Percentiles rank a stretch among this genome's conserved stretches.
Conservation (phyloP, 163 green algal species). For the Scenedesmus sp. region DNA sequence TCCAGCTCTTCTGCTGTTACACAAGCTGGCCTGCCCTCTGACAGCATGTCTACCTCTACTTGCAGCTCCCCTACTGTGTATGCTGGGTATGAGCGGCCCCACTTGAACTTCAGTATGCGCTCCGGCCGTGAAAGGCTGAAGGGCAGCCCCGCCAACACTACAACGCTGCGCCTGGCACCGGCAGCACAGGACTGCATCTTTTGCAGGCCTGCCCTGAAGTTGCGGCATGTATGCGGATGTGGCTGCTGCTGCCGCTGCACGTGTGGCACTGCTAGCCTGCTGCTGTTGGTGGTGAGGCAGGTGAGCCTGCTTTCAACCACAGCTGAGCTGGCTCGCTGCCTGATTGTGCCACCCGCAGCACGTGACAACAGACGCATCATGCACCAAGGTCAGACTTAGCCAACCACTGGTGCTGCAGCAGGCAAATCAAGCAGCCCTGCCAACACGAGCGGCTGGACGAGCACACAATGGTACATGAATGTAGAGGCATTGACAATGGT, state of each 20-base stretch:
- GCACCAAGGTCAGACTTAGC: not conserved
- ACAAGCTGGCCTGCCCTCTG: slow-evolving; percentile 12
- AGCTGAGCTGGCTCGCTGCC: not conserved
- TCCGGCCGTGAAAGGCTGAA: slow-evolving; percentile 34
- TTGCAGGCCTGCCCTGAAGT: not conserved
- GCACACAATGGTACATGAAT: not conserved
- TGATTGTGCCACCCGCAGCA: not conserved
- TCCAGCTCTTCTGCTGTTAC: slow-evolving; percentile 34
- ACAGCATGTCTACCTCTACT: slow-evolving; percentile 50
- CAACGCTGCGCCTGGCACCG: not conserved
- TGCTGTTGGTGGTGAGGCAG: not conserved
- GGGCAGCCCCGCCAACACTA: slow-evolving; percentile 13
- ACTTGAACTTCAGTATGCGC: slow-evolving; percentile 36
- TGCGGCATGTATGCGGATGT: not conserved
- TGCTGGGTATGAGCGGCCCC: not conserved
- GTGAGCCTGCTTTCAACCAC: not conserved
- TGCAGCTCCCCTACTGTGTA: slow-evolving; percentile 22
- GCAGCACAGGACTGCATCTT: not conserved
- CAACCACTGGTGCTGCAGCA: not conserved
- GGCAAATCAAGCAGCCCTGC: not conserved
- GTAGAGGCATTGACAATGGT: not conserved
- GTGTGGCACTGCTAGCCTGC: slow-evolving; percentile 11
- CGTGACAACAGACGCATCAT: slow-evolving; percentile 28
- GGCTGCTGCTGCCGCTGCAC: slow-evolving; percentile 11
- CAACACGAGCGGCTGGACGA: not conserved